These are phyloP conservation scores for Handroanthus guayacan DNA, from an alignment of 257 asterid species.

Conservation along the genomic window DNA sequence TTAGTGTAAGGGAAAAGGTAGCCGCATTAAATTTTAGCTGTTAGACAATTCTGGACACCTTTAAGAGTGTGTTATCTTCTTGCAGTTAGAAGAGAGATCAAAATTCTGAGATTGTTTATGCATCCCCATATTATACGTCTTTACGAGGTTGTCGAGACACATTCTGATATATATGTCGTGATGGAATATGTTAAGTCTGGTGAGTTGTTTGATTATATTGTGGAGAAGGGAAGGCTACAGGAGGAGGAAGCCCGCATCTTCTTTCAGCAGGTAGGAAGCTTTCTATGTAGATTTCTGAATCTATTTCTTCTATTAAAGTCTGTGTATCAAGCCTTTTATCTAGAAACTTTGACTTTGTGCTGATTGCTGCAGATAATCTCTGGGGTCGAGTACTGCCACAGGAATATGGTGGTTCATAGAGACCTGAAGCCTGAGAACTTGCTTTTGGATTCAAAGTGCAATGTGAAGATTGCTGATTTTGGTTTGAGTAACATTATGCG, in stretches of 20 bases:
- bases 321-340: slow-evolving; percentile 9
- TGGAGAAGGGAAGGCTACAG: slow-evolving; percentile 86
- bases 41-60: slow-evolving; percentile 5
- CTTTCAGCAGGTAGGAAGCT: slow-evolving; percentile 81
- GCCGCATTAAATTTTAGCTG: slow-evolving; percentile 14
- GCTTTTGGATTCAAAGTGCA: slow-evolving; percentile 88
- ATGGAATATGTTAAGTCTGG: slow-evolving; percentile 93
- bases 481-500: slow-evolving; percentile 99
- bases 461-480: slow-evolving; percentile 97
- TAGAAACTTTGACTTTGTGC: slow-evolving; percentile 25
- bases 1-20: not conserved
- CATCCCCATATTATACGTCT: slow-evolving; percentile 93
- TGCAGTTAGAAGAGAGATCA: slow-evolving; percentile 88
- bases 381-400: slow-evolving; percentile 98
- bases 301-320: slow-evolving; percentile 9
- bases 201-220: slow-evolving; percentile 90
- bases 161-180: slow-evolving; percentile 79
- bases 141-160: slow-evolving; percentile 89
- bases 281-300: not conserved
- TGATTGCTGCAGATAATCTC: slow-evolving; percentile 81
- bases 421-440: slow-evolving; percentile 97
- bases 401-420: slow-evolving; percentile 99
- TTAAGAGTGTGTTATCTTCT: slow-evolving; percentile 13
- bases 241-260: slow-evolving; percentile 90
- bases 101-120: slow-evolving; percentile 86